Conservation (phyloP, 306 rosid species). For the Gillenia trifoliata region DNA sequence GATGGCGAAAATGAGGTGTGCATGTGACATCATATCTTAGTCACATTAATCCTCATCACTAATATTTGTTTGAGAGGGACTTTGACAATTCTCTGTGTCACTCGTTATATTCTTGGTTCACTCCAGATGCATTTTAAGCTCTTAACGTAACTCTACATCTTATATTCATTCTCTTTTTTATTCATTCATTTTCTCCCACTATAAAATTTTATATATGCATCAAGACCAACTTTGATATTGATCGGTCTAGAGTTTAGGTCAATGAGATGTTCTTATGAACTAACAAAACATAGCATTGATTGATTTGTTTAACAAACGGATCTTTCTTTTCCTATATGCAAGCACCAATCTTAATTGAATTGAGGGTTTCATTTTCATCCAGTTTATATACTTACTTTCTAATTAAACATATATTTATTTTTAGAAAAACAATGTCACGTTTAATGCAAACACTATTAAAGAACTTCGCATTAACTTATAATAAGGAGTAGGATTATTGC, state of each 20-base stretch:
- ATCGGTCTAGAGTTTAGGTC: not conserved
- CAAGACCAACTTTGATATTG: not conserved
- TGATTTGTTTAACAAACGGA: not conserved
- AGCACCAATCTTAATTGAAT: not conserved
- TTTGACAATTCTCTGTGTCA: not conserved
- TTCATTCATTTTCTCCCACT: not conserved
- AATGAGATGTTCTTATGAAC: not conserved
- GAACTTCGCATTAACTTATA: not conserved
- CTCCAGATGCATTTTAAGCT: not conserved
- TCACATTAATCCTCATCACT: not conserved
- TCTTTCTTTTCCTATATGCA: not conserved
- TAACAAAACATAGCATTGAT: not conserved
- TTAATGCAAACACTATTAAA: not conserved
- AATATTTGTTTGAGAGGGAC: not conserved
- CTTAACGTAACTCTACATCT: not conserved
- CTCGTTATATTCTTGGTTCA: not conserved
- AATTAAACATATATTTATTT: too few relatives aligned
- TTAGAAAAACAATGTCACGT: not conserved
- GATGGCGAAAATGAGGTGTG: not conserved
- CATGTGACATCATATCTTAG: not conserved
- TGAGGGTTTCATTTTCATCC: not conserved
- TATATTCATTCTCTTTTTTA: not conserved
- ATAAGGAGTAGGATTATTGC: not conserved
- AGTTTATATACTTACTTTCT: not conserved
- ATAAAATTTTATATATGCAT: not conserved